Conservation (phyloP, 495 filamentous ascomycete species). For the Darksidea phi region DNA sequence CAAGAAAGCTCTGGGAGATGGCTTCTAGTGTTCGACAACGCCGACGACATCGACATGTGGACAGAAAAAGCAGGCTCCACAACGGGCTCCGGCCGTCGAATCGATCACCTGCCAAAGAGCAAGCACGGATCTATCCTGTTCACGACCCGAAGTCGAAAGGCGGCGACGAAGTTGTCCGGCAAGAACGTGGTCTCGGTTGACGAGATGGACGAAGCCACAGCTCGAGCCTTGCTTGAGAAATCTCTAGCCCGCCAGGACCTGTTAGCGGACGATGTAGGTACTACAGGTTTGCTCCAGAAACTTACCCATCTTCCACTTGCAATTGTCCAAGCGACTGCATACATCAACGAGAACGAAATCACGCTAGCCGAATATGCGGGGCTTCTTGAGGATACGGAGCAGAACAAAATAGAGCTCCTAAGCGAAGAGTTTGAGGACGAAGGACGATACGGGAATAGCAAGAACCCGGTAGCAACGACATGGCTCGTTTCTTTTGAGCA, state of each 20-base stretch:
- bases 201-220: conserved; percentile 23
- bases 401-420: conserved; percentile 47
- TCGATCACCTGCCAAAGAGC: conserved; percentile 30
- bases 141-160: conserved; percentile 30
- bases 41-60: conserved; percentile 28
- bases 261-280: too few species aligned
- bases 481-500: conserved; percentile 56
- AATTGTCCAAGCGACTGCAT: conserved; percentile 39
- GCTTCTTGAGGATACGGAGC: conserved; percentile 23
- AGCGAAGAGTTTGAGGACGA: conserved; percentile 53
- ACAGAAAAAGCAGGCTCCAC: background rate
- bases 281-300: conserved; percentile 29
- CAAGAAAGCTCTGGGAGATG: conserved; percentile 25
- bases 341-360: conserved; percentile 34
- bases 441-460: conserved; percentile 44
- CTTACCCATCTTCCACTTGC: conserved; percentile 38
- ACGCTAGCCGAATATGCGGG: conserved; percentile 24
- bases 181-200: conserved; percentile 27
- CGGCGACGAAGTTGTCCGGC: conserved; percentile 16
- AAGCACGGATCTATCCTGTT: conserved; percentile 31
- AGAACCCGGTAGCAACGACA: conserved; percentile 55
- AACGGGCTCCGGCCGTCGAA: background rate
- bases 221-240: conserved; percentile 18
- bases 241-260: background rate
- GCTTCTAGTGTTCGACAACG: conserved; percentile 38